Conservation (phyloP, 2,329 filamentous ascomycete genomes). For the Trichoderma pleuroti region DNA sequence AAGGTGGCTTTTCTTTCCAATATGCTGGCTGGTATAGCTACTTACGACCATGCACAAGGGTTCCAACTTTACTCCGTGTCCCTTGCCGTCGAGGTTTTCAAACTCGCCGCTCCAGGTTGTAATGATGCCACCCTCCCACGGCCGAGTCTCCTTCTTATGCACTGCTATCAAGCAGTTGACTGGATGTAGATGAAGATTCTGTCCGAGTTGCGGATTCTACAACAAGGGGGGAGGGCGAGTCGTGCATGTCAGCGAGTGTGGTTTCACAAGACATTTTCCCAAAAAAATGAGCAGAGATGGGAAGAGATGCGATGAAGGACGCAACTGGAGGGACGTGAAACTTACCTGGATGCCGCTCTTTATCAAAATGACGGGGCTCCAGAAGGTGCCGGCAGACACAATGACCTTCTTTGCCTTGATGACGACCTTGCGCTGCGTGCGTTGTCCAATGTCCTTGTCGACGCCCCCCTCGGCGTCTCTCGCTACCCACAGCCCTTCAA, state of each 20-base stretch:
- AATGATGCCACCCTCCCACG: constrained; percentile 73
- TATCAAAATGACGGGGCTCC: constrained; percentile 71
- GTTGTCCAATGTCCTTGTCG: constrained; percentile 45
- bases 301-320: neutral
- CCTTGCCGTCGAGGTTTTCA: constrained; percentile 74
- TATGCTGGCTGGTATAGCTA: constrained; percentile 6
- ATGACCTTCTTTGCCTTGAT: constrained; percentile 80
- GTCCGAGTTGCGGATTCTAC: constrained; percentile 74
- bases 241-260: neutral
- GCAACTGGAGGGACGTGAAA: neutral
- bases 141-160: constrained; percentile 67
- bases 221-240: neutral
- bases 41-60: constrained; percentile 64
- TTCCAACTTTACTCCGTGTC: constrained; percentile 82
- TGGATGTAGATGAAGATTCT: constrained; percentile 79
- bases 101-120: constrained; percentile 74
- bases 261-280: neutral
- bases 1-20: neutral
- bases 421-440: constrained; percentile 57
- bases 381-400: constrained; percentile 70
- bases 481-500: constrained; percentile 72
- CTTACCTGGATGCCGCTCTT: constrained; percentile 71
- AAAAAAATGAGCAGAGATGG: neutral
- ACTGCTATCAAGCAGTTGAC: constrained; percentile 56
- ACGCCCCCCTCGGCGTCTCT: constrained; percentile 61